Conservation (phyloP, 257 asterid species). For the Solanum dulcamara region DNA sequence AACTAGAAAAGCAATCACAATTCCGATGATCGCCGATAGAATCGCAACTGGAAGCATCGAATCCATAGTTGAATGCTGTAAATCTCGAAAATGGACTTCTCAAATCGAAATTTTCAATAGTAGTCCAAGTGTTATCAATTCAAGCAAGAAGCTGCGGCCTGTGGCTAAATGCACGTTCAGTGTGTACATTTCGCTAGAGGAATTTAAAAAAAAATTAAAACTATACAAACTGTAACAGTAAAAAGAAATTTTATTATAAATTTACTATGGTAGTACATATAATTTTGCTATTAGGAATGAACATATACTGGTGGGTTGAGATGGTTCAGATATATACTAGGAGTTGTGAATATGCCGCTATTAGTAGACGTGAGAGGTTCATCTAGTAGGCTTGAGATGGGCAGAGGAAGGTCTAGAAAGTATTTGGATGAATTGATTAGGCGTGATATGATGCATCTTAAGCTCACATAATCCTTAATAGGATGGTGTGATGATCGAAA, state of each 20-base stretch:
- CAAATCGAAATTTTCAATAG: not conserved
- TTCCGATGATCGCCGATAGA: slow-evolving; percentile 59
- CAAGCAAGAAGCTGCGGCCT: not conserved
- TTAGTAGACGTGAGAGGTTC: too few relatives aligned
- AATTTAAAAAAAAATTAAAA: not conserved
- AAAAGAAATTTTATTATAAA: not conserved
- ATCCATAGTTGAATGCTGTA: slow-evolving; percentile 31
- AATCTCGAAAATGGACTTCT: not conserved
- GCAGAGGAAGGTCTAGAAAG: not conserved
- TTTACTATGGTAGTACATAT: not conserved
- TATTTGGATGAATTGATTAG: too few relatives aligned
- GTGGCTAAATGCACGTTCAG: not conserved
- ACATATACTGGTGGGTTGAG: too few relatives aligned
- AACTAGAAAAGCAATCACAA: slow-evolving; percentile 48
- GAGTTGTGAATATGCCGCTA: too few relatives aligned
- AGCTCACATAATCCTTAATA: too few relatives aligned
- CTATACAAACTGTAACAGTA: not conserved
- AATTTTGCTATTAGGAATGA: too few relatives aligned
- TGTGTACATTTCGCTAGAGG: not conserved
- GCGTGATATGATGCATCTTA: not conserved
- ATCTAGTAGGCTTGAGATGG: not conserved
- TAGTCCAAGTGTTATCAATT: not conserved
- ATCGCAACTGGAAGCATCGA: slow-evolving; percentile 38
- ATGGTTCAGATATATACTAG: too few relatives aligned
- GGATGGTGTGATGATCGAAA: not conserved